Evolutionary conservation across 805 yeast species (phyloP).

Genomic region (Candida berthetii): DNA sequence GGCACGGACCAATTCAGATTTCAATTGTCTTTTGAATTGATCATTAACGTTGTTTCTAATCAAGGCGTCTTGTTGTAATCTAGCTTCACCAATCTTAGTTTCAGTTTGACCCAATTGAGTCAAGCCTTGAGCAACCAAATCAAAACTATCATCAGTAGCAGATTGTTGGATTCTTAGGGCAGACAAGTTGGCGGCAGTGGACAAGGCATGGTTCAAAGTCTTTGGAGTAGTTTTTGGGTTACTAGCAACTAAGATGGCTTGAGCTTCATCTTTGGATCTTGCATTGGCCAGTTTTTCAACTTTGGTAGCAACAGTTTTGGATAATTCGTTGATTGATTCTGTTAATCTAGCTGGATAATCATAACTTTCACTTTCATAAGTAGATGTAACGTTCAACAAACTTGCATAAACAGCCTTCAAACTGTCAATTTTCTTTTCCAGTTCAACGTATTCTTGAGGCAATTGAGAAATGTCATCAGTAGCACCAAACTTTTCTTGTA

Average conservation of each 20-base stretch:
- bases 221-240: conserved; percentile 55
- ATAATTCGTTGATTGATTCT: conserved; percentile 71
- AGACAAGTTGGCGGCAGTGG: conserved; percentile 60
- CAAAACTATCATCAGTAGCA: conserved; percentile 32
- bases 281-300: conserved; percentile 67
- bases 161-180: conserved; percentile 23
- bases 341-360: conserved; percentile 73
- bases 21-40: conserved; percentile 55
- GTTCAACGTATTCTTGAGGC: conserved; percentile 73
- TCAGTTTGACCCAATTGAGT: conserved; percentile 64
- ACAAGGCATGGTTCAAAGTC: conserved; percentile 76
- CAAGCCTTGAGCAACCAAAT: conserved; percentile 55
- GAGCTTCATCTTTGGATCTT: conserved; percentile 76
- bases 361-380: conserved; percentile 70
- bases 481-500: conserved; percentile 75
- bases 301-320: conserved; percentile 57
- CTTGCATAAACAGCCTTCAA: conserved; percentile 61
- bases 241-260: conserved; percentile 55
- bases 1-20: conserved; percentile 55
- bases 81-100: conserved; percentile 73
- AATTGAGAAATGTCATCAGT: conserved; percentile 80
- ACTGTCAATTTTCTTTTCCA: conserved; percentile 70
- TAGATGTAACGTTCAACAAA: conserved; percentile 43
- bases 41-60: conserved; percentile 66
- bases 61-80: conserved; percentile 75